phyloP scores from a whole-genome alignment of 2,329 filamentous ascomycete genomes.

The Clarireedia paspali region DNA sequence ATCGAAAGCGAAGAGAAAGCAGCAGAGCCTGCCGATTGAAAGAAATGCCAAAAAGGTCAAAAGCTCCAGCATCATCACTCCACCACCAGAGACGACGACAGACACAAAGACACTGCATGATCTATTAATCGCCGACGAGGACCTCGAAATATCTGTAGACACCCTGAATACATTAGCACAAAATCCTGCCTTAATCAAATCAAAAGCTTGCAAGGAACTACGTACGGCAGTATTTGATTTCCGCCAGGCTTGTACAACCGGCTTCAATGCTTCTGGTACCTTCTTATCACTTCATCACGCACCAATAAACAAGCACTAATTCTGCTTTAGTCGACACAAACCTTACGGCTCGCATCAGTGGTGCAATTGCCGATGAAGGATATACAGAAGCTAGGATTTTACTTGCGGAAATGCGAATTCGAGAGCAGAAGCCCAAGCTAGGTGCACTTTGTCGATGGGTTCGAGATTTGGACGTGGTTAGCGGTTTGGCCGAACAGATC shows the following conservation, averaged over 20 bases:
- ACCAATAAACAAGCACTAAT: constrained; percentile 11
- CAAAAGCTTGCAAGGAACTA: constrained; percentile 59
- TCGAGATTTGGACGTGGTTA: constrained; percentile 61
- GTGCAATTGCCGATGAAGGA: constrained; percentile 56
- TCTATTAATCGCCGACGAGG: constrained; percentile 56
- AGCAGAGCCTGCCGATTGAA: constrained; percentile 33
- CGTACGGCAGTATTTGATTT: constrained; percentile 62
- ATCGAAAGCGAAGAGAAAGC: constrained; percentile 39
- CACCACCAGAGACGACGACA: constrained; percentile 30
- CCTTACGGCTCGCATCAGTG: constrained; percentile 59
- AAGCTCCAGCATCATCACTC: constrained; percentile 27
- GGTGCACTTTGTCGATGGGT: constrained; percentile 67
- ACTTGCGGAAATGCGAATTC: constrained; percentile 62
- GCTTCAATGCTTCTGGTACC: constrained; percentile 48
- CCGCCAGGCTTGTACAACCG: constrained; percentile 59
- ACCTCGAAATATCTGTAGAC: constrained; percentile 60
- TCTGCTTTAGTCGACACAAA: constrained; percentile 43
- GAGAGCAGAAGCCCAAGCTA: constrained; percentile 57
- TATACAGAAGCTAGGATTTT: constrained; percentile 58
- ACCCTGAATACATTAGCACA: constrained; percentile 51
- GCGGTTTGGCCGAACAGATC: constrained; percentile 51
- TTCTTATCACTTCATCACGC: constrained; percentile 10
- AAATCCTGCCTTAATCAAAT: constrained; percentile 57
- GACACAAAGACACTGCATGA: constrained; percentile 45
- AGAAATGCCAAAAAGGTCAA: constrained; percentile 34